phyloP scores from a whole-genome alignment of 1,284 basidiomycete genomes.

The Trichosporon faecale region DNA sequence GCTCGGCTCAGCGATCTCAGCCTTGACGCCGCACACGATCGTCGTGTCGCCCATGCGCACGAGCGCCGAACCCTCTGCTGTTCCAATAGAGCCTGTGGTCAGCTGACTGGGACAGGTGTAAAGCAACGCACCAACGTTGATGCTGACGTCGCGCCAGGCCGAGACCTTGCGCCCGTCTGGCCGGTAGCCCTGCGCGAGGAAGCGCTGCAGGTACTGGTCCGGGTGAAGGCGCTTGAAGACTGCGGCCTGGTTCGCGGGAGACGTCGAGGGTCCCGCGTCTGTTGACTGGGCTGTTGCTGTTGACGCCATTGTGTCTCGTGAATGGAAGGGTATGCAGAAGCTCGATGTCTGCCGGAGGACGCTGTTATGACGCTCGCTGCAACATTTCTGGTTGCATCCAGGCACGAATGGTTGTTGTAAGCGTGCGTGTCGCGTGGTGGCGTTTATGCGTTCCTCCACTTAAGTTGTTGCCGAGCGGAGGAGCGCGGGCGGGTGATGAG shows the following conservation, averaged over 20 bases:
- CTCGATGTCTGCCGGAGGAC: neutral
- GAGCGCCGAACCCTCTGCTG: slow-evolving; percentile 83
- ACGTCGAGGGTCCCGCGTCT: neutral
- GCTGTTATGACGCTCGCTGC: slow-evolving; percentile 3
- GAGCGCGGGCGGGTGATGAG: neutral
- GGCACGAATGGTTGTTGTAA: neutral
- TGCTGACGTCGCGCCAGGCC: slow-evolving; percentile 65
- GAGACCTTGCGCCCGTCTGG: slow-evolving; percentile 69
- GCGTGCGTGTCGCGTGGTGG: neutral
- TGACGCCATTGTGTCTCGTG: slow-evolving; percentile 16
- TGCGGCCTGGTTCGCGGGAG: slow-evolving; percentile 53
- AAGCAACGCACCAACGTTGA: slow-evolving; percentile 66
- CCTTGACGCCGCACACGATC: slow-evolving; percentile 87
- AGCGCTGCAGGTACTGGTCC: slow-evolving; percentile 71
- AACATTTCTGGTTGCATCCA: slow-evolving; percentile 7
- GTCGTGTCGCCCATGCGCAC: slow-evolving; percentile 87
- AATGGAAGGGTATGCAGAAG: neutral
- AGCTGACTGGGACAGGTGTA: neutral
- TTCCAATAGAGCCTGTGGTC: slow-evolving; percentile 72
- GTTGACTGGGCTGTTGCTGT: slow-evolving; percentile 8
- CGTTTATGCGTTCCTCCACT: slow-evolving; percentile 8
- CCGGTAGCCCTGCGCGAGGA: slow-evolving; percentile 65
- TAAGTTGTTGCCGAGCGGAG: neutral
- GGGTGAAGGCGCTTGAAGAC: slow-evolving; percentile 81
- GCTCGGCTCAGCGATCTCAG: slow-evolving; percentile 86